Base-by-base conservation (phyloP, 2,329 filamentous ascomycete genomes). In the Ploettnerulaceae sp. region DNA sequence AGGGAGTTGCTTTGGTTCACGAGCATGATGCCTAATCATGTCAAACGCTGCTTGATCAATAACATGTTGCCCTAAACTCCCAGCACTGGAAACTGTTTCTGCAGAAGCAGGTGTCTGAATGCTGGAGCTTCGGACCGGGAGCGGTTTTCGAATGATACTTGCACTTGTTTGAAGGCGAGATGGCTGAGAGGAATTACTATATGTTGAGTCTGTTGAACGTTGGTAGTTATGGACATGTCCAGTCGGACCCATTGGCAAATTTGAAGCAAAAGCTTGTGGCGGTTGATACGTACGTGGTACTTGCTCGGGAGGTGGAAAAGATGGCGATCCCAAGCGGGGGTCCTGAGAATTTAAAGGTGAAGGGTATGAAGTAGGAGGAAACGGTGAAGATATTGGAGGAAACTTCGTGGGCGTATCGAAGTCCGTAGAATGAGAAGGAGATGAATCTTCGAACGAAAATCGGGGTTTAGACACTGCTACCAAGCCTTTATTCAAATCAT, bases 31-130 rank as follows among this genome's bases (percentile, higher is more conserved):
- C 14, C 47, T 47, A 15, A 63, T 57, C 47, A 61, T 52, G 21
- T 76, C 71, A 50, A 80, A 67, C 11, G 71, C 73, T 47, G 70
- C 70, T 54, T 73, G 69, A 41, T 73, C 69, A 42, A 74, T 66
- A n/a, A 69, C 58, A 47, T 69, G 64, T 17, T 64, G 64, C 4
- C 62, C 67, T 40, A 70, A 62, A 47, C 67, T 71, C 26, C 63
- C 63, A 44, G 60, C 64, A 37, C 66, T 71, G 8, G 67, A 66
- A 8, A 64, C 57, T 5, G 69, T 66, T 18, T 57, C 45, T 14
- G 68, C 66, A 47, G 64, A 56, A 61, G 57, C 58, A 67, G 67
- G 42, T 64, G 57, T 59, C 60, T 68, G 48, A 64, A 66, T 60
- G 64, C 61, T 52, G 59, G 60, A 57, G 59, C 31, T 40, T 39